Base-by-base conservation (phyloP, 371 early-diverging fungal species). In the Mortierella sp. region DNA sequence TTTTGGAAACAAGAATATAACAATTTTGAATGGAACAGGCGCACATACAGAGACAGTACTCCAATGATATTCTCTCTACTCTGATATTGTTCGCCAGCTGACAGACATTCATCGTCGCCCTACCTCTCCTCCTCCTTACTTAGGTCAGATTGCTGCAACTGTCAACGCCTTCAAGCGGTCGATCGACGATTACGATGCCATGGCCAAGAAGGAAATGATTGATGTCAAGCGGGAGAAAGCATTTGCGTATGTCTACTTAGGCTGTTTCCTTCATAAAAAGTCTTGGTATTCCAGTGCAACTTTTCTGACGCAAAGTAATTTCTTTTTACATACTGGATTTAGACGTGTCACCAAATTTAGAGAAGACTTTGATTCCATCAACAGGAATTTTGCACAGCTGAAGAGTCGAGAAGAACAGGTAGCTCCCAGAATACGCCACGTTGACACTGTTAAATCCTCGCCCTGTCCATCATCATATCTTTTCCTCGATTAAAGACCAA, bases 181-280 rank as follows among this genome's bases (percentile, higher is more conserved):
- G 2, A 90, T 91, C 57, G 90, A 91, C 69, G 94, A 95, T 59
- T 89, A 93, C 76, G 91, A 91, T 23, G 85, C 86, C 61, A 82
- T 92, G 64, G 91, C 93, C 32, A 90, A 89, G 77, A 85, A 93
- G 70, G 95, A 95, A 73, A 84, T 93, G 72, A 90, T 93, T 32
- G 83, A 91, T 8, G 88, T 83, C 29, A 94, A 93, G 68, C 91
- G 92, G 70, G 93, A 95, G 74, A 92, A 88, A 28, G 93, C 93
- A 1, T 70, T 90, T 26, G 85, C 86, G 94, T 94, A 88, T 75
- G 85, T 84, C 31, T 56, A 28, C 53, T 9, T 8, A 7, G 4
- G 10, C 8, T 53, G 17, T 45, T 34, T 29, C 23, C 34, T 55
- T 28, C 7, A n/a, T n/a, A n/a, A n/a, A 23, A 43, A 53, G 34